These are phyloP conservation scores for Aspergillus tamarii DNA, from an alignment of 2,329 filamentous ascomycete species.

Conservation along the genomic window DNA sequence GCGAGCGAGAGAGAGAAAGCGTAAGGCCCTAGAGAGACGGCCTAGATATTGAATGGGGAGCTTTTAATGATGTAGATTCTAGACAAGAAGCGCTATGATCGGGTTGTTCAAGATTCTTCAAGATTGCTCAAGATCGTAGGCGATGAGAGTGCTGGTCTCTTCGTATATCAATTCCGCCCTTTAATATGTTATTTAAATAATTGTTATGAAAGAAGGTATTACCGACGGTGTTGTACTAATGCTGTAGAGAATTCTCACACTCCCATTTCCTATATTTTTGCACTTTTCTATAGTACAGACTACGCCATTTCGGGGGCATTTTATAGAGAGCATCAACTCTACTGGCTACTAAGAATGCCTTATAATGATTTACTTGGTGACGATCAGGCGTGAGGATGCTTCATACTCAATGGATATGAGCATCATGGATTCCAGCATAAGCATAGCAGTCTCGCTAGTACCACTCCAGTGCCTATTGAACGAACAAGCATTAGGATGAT, in stretches of 20 bases:
- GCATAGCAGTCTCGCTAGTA: background rate
- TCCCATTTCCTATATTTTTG: background rate
- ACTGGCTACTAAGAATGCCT: background rate
- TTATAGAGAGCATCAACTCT: background rate
- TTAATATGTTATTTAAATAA: background rate
- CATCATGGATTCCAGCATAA: background rate
- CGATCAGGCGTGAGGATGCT: background rate
- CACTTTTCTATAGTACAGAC: background rate
- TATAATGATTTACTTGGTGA: background rate
- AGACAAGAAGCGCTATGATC: background rate
- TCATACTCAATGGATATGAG: background rate
- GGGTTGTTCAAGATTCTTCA: too few species aligned
- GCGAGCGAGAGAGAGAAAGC: background rate
- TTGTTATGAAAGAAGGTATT: background rate
- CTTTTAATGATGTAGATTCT: background rate
- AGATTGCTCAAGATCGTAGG: background rate
- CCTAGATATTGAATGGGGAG: background rate
- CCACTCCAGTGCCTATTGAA: background rate
- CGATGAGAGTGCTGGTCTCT: background rate
- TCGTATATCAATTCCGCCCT: rapidly evolving
- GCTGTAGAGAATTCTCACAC: too few species aligned
- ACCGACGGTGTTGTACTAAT: background rate
- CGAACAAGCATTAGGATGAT: background rate
- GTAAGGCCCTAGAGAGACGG: background rate
- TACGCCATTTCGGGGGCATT: background rate